A percentile compares a stretch with the other conserved stretches of the same genome.
Evolutionary conservation across 129 eudicot genomes (phyloP).

Genomic region (Deinandra increscens): DNA sequence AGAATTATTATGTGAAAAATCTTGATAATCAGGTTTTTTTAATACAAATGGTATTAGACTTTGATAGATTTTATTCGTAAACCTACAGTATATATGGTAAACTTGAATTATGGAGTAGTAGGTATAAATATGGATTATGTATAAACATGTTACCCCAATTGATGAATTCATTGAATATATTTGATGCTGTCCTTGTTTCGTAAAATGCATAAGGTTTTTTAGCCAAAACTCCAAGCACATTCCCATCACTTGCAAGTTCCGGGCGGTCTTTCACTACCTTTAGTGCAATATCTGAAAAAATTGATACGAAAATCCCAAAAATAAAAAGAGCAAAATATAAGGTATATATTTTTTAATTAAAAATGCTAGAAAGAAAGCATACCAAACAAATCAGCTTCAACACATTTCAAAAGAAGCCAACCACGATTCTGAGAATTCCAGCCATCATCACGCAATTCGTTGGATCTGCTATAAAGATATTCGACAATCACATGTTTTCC

Average conservation of each 20-base stretch:
- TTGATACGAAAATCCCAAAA: background rate
- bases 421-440: constrained; percentile 34
- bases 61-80: no score
- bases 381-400: constrained; percentile 44
- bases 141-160: constrained; percentile 6
- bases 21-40: no score
- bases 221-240: constrained; percentile 36
- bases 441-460: constrained; percentile 1
- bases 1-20: no score
- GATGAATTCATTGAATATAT: constrained; percentile 12
- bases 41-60: no score
- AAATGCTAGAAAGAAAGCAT: constrained; percentile 1
- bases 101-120: background rate
- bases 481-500: constrained; percentile 39
- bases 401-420: constrained; percentile 34
- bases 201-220: constrained; percentile 30
- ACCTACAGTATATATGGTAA: no score
- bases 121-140: no score
- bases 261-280: constrained; percentile 20
- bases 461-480: constrained; percentile 25
- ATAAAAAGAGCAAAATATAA: background rate
- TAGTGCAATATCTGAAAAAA: constrained; percentile 33
- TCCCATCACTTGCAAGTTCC: constrained; percentile 17
- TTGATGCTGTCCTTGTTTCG: background rate
- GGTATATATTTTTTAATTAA: background rate